A percentile compares a stretch with the other conserved stretches of the same genome.
Evolutionary conservation across 1,284 basidiomycete genomes (phyloP).

Genomic region (Malassezia japonica): DNA sequence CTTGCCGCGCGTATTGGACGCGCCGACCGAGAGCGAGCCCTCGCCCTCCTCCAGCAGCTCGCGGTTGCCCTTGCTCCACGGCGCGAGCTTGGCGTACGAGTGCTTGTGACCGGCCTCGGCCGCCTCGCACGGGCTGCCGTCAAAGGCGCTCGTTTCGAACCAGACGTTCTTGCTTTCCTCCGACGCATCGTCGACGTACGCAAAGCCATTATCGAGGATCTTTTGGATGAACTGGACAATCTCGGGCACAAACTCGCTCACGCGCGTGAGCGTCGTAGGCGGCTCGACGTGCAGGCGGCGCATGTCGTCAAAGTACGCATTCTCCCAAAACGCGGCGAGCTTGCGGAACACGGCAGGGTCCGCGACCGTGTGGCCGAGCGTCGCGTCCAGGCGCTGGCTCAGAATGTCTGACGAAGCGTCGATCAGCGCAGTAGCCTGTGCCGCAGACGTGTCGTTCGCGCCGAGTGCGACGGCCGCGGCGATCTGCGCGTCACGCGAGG

Average conservation of each 20-base stretch:
- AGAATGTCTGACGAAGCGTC: conserved; percentile 42
- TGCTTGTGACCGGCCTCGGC: conserved; percentile 48
- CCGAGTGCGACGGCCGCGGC: conserved; percentile 37
- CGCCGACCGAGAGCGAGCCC: conserved; percentile 56
- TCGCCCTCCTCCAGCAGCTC: conserved; percentile 87
- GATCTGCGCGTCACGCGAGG: conserved; percentile 35
- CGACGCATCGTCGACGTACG: conserved; percentile 54
- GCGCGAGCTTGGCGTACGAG: conserved; percentile 87
- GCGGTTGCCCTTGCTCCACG: conserved; percentile 86
- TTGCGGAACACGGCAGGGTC: conserved; percentile 78
- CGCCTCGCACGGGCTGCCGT: conserved; percentile 53
- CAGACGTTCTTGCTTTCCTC: conserved; percentile 57
- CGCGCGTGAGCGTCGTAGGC: conserved; percentile 84
- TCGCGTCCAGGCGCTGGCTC: conserved; percentile 24
- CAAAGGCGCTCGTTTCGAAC: conserved; percentile 84
- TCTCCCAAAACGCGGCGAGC: conserved; percentile 82
- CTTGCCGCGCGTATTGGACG: conserved; percentile 55
- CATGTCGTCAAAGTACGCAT: conserved; percentile 88
- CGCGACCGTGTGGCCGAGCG: conserved; percentile 62
- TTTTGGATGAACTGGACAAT: conserved; percentile 79
- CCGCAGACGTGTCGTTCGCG: conserved; percentile 21
- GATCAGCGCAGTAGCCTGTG: conserved; percentile 26
- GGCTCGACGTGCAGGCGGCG: conserved; percentile 69
- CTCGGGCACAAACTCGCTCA: conserved; percentile 94
- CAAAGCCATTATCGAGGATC: conserved; percentile 81